Conservation (phyloP, 371 early-diverging fungal species). For the Haplosporangium sp. region DNA sequence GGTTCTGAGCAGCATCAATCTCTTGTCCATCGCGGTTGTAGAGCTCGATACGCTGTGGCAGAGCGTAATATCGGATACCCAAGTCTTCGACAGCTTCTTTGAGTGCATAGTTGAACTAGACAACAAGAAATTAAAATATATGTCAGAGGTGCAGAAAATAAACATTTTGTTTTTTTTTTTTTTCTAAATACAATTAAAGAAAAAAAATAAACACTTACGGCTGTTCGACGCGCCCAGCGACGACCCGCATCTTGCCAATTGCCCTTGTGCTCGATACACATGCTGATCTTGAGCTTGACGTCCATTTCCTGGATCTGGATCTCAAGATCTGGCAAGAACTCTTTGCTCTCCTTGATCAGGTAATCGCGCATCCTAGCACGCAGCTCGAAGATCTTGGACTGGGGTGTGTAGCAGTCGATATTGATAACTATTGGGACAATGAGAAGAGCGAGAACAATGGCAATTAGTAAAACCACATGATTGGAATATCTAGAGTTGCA, state of each 20-base stretch:
- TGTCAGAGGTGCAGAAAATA: no score
- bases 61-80: slow-evolving; percentile 65
- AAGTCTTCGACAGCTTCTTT: slow-evolving; percentile 69
- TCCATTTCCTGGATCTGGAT: slow-evolving; percentile 71
- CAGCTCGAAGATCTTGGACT: slow-evolving; percentile 65
- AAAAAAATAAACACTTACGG: slow-evolving; percentile 18
- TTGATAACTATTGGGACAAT: slow-evolving; percentile 55
- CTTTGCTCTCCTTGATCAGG: slow-evolving; percentile 71
- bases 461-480: neutral
- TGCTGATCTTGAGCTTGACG: slow-evolving; percentile 61
- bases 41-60: slow-evolving; percentile 60
- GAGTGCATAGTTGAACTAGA: slow-evolving; percentile 71
- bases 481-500: no score
- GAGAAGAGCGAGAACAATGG: neutral
- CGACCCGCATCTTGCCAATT: slow-evolving; percentile 83
- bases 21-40: slow-evolving; percentile 24
- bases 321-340: slow-evolving; percentile 70
- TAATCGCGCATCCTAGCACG: slow-evolving; percentile 67
- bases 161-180: no score
- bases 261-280: slow-evolving; percentile 74
- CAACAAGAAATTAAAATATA: neutral
- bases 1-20: slow-evolving; percentile 2
- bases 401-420: slow-evolving; percentile 74
- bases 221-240: slow-evolving; percentile 69
- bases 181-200: neutral